Conservation (phyloP, 2,329 filamentous ascomycete species). For the Magnaporthales sp. region DNA sequence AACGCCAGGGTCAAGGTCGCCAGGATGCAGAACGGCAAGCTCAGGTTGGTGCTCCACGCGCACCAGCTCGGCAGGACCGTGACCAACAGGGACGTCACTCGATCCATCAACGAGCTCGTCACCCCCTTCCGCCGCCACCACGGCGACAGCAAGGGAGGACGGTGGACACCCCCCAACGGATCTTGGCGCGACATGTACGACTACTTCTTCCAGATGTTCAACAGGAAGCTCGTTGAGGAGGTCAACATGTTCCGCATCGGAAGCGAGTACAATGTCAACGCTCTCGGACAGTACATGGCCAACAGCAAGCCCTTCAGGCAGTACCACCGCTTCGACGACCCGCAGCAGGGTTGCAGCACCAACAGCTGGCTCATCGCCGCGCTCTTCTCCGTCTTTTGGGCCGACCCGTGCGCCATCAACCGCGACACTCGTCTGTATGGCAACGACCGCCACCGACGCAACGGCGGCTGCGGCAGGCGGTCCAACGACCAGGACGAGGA, state of each 20-base stretch:
- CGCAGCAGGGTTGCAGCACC: constrained; percentile 29
- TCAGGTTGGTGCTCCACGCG: constrained; percentile 29
- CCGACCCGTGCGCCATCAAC: constrained; percentile 31
- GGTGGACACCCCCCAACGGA: constrained; percentile 29
- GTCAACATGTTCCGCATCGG: constrained; percentile 12
- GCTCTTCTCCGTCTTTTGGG: constrained; percentile 35
- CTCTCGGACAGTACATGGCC: neutral
- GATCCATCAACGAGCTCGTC: constrained; percentile 29
- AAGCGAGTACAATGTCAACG: constrained; percentile 14
- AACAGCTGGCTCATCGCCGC: constrained; percentile 36
- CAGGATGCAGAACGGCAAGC: constrained; percentile 35
- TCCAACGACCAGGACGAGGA: constrained; percentile 15
- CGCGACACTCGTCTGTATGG: constrained; percentile 17
- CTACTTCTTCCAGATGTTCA: constrained; percentile 7
- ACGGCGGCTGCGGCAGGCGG: neutral
- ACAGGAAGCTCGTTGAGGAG: constrained; percentile 2
- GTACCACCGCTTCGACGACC: constrained; percentile 27
- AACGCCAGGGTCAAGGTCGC: constrained; percentile 28
- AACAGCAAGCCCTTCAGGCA: neutral
- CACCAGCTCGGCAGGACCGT: constrained; percentile 24
- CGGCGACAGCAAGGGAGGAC: constrained; percentile 7
- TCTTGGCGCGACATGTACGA: constrained; percentile 25
- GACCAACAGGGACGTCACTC: constrained; percentile 28
- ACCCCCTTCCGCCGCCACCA: constrained; percentile 24
- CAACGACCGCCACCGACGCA: neutral